Evolutionary conservation across 352 stramenopile species (phyloP), one percentile per base, ranked within the genome.

Genomic region (Elongisporangium prolatum): DNA sequence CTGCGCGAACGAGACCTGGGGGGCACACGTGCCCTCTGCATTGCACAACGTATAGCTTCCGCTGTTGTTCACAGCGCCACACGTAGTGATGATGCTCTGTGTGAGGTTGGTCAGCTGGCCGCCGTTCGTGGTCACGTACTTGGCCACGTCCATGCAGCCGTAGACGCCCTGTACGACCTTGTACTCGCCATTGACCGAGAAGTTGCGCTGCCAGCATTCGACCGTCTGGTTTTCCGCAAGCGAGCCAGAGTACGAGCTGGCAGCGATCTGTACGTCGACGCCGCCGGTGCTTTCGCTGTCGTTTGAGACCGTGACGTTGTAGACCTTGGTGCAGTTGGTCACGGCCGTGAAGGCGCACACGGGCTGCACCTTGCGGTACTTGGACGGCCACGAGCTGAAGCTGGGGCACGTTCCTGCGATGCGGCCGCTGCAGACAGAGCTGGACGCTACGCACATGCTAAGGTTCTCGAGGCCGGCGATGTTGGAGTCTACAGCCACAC

Each of bases 161-260:
- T 93, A 91, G 50, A 89, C 89, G 49, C 84, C 84, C 48, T 85
- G 85, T 17, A 91, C 68, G 16, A 77, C 65, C 22, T 80, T 68
- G 21, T 56, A 77, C 13, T 70, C 54, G 55, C 65, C 58, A 52
- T 73, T 73, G 51, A 57, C 64, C 2, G 77, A 86, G 59, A 93
- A 91, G 56, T 79, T 91, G 51, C 69, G 72, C 54, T 67, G 65
- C 63, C 80, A 91, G 60, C 84, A 93, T 50, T 93, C 77, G 47
- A 90, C 80, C 0, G 70, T 89, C 14, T 59, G 63, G 21, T 64
- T 71, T 16, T 69, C 57, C 9, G 49, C 51, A 14, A 58, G 47
- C 37, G 71, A 52, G 20, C 67, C 54, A 8, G 72, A 61, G 2
- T 60, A 67, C 22, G 65, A 53, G 18, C 65, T 74, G 47, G 52